A percentile compares a stretch with the other conserved stretches of the same genome.
These are phyloP conservation scores for Geranium rotundifolium DNA, from an alignment of 345 rosid species.

Conservation along the genomic window DNA sequence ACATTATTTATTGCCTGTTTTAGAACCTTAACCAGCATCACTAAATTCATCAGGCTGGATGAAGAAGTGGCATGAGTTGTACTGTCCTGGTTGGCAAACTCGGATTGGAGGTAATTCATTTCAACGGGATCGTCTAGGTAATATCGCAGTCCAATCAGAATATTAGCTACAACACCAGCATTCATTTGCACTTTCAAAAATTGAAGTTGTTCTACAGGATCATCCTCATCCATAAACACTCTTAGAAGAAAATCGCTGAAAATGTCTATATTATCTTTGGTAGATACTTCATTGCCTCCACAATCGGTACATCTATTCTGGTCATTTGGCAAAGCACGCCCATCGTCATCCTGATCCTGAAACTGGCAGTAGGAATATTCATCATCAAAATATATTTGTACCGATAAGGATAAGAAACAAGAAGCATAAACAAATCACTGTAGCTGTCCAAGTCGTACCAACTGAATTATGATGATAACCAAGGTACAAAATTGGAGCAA, in stretches of 20 bases:
- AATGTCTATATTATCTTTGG: not conserved
- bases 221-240: not conserved
- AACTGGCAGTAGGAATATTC: not conserved
- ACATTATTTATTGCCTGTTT: constrained; percentile 1
- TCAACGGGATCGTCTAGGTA: constrained; percentile 5
- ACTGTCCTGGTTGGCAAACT: constrained; percentile 1
- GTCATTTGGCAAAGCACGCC: not conserved
- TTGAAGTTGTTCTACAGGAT: not conserved
- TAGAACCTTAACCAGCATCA: not conserved
- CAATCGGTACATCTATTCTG: not conserved
- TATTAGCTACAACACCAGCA: constrained; percentile 6
- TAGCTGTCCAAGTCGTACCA: not conserved
- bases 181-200: constrained; percentile 1
- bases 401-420: not conserved
- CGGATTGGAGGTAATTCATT: not conserved
- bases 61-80: not conserved
- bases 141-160: constrained; percentile 2
- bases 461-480: not conserved
- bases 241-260: constrained; percentile 1
- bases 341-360: constrained; percentile 1
- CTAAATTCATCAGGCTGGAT: not conserved
- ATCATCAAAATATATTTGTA: not conserved
- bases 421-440: not conserved
- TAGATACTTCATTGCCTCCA: not conserved
- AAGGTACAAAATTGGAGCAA: not conserved